Evolutionary conservation across 768 basidiomycete genomes (phyloP).

Genomic region (Tricholoma terreum): DNA sequence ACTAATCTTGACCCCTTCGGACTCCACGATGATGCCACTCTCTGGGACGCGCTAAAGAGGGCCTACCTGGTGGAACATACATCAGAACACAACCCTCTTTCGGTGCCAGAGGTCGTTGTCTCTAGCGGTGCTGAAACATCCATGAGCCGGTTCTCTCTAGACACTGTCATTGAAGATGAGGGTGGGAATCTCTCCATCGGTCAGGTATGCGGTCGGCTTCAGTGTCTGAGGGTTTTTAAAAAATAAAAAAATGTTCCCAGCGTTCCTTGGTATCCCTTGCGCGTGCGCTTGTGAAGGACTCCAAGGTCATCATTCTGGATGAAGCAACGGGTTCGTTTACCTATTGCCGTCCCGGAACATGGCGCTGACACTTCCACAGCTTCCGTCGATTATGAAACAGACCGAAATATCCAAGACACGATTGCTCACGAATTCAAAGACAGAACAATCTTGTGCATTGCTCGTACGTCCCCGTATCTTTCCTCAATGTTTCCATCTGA

Average conservation of each 20-base stretch:
- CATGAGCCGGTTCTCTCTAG: conserved; percentile 73
- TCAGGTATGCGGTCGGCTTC: conserved; percentile 32
- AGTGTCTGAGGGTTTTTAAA: too few relatives aligned
- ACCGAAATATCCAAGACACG: conserved; percentile 87
- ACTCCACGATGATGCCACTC: conserved; percentile 68
- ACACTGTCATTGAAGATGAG: conserved; percentile 82
- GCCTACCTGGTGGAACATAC: conserved; percentile 72
- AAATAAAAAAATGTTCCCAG: conserved; percentile 42
- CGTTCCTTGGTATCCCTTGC: conserved; percentile 85
- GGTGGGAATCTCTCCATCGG: conserved; percentile 83
- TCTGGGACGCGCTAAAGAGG: conserved; percentile 88
- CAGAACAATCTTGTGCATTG: conserved; percentile 84
- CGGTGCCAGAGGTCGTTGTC: conserved; percentile 28
- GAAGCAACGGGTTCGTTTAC: conserved; percentile 69
- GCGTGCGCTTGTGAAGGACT: conserved; percentile 83
- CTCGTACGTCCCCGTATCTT: conserved; percentile 49
- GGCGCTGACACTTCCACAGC: conserved; percentile 35
- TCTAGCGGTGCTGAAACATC: conserved; percentile 42
- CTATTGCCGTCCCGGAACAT: neutral
- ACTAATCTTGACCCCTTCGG: conserved; percentile 91
- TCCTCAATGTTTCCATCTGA: neutral
- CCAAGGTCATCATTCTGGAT: conserved; percentile 82
- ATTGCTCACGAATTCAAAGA: conserved; percentile 82
- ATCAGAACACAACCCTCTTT: conserved; percentile 26
- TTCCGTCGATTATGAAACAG: conserved; percentile 89